These are phyloP conservation scores for Nyssa sinensis DNA, from an alignment of 148 eudicot species.

Conservation along the genomic window DNA sequence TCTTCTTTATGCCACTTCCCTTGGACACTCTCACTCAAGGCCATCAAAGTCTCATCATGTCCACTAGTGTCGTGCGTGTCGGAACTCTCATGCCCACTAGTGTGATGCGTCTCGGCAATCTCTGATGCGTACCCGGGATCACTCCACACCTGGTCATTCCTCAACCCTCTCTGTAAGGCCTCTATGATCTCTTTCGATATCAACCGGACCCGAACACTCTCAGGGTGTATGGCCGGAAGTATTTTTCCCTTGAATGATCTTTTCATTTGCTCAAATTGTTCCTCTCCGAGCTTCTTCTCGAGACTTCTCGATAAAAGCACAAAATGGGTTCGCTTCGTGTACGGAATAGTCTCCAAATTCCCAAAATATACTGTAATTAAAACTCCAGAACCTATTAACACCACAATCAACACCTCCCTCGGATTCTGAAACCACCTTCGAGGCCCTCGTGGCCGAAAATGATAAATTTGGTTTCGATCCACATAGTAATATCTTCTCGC, in stretches of 20 bases:
- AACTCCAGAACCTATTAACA: constrained; percentile 47
- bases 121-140: constrained; percentile 53
- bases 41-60: constrained; percentile 38
- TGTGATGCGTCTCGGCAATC: not conserved
- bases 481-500: constrained; percentile 63
- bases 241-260: constrained; percentile 58
- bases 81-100: constrained; percentile 27
- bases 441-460: constrained; percentile 64
- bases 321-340: constrained; percentile 70
- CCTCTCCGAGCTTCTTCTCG: constrained; percentile 56
- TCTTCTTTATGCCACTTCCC: constrained; percentile 58
- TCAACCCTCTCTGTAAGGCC: constrained; percentile 71
- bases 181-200: constrained; percentile 69
- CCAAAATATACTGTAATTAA: constrained; percentile 52
- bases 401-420: constrained; percentile 40
- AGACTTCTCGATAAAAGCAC: constrained; percentile 46
- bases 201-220: constrained; percentile 64
- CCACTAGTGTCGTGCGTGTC: too few species aligned
- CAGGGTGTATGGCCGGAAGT: constrained; percentile 75
- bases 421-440: constrained; percentile 65
- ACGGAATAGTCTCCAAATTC: constrained; percentile 60
- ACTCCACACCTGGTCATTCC: constrained; percentile 67
- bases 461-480: constrained; percentile 56
- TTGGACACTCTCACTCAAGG: constrained; percentile 35
- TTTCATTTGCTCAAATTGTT: constrained; percentile 46